phyloP scores from a whole-genome alignment of 1,284 basidiomycete genomes.

The Papiliotrema fonsecae region DNA sequence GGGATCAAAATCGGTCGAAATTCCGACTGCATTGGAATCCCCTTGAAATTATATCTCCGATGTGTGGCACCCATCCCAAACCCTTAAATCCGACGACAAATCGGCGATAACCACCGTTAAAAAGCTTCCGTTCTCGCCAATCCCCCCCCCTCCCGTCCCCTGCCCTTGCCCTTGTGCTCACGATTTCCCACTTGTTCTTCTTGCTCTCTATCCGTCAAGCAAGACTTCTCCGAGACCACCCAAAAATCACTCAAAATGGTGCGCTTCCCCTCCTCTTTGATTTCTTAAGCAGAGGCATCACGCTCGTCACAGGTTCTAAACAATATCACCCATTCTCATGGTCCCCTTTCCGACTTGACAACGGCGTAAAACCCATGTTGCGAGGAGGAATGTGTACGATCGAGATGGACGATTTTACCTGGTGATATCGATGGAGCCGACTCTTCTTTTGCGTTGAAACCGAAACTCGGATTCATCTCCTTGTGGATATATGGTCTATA shows the following conservation, averaged over 20 bases:
- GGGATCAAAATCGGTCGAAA: slow-evolving; percentile 2
- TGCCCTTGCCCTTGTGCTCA: slow-evolving; percentile 2
- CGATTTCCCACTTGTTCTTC: slow-evolving; percentile 1
- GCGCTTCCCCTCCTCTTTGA: slow-evolving; percentile 10
- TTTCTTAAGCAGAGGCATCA: background rate
- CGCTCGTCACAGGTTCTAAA: background rate
- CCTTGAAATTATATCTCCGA: background rate
- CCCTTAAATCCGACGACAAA: background rate
- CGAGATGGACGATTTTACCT: background rate
- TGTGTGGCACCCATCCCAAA: slow-evolving; percentile 1
- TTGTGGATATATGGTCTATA: too few relatives aligned
- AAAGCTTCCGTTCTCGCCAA: background rate
- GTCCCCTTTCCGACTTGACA: background rate
- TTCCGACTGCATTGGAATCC: background rate
- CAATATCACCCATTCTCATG: background rate
- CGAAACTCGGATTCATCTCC: too few relatives aligned
- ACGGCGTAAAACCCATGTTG: background rate
- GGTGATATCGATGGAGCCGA: background rate
- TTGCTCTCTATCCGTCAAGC: slow-evolving; percentile 16
- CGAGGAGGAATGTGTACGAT: too few relatives aligned
- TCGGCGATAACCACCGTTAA: background rate
- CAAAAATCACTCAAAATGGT: slow-evolving; percentile 29
- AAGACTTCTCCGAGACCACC: slow-evolving; percentile 8
- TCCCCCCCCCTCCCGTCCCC: slow-evolving; percentile 2
- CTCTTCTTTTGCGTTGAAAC: too few relatives aligned